These are phyloP conservation scores for Collybia mongolica DNA, from an alignment of 768 basidiomycete species.

Conservation along the genomic window DNA sequence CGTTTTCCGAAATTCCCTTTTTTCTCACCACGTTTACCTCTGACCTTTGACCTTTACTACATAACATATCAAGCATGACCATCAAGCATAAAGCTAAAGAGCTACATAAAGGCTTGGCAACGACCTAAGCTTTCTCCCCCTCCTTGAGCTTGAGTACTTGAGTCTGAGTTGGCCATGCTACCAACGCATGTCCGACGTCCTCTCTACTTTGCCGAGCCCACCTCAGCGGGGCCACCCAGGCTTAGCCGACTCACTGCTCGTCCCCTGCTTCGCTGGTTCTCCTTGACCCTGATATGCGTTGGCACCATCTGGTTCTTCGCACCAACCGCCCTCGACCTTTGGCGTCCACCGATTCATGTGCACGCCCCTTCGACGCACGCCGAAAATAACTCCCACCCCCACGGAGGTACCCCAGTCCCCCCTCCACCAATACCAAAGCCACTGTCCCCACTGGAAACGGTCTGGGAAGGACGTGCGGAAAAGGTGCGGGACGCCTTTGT, in stretches of 20 bases:
- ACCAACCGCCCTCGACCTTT: constrained; percentile 1
- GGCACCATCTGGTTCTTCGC: constrained; percentile 18
- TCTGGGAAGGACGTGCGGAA: constrained; percentile 51
- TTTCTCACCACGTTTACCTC: too few relatives aligned
- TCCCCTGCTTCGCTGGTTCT: constrained; percentile 21
- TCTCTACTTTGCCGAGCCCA: neutral
- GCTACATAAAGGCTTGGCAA: too few relatives aligned
- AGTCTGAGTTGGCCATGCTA: neutral
- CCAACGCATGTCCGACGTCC: neutral
- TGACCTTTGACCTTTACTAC: too few relatives aligned
- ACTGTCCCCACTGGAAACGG: neutral
- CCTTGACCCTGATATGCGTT: constrained; percentile 16
- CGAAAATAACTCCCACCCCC: neutral
- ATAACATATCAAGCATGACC: too few relatives aligned
- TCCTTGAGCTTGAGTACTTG: neutral
- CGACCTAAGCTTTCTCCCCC: too few relatives aligned
- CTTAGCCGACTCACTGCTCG: constrained; percentile 3
- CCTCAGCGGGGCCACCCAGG: neutral
- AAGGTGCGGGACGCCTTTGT: constrained; percentile 58
- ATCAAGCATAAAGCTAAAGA: too few relatives aligned
- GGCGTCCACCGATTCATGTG: neutral
- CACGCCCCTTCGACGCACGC: constrained; percentile 7
- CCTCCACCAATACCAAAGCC: constrained; percentile 2
- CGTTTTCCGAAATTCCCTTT: too few relatives aligned
- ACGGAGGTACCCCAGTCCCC: constrained; percentile 6